These are phyloP conservation scores for Lecanicillium sp. DNA, from an alignment of 2,329 filamentous ascomycete genomes.

Conservation along the genomic window DNA sequence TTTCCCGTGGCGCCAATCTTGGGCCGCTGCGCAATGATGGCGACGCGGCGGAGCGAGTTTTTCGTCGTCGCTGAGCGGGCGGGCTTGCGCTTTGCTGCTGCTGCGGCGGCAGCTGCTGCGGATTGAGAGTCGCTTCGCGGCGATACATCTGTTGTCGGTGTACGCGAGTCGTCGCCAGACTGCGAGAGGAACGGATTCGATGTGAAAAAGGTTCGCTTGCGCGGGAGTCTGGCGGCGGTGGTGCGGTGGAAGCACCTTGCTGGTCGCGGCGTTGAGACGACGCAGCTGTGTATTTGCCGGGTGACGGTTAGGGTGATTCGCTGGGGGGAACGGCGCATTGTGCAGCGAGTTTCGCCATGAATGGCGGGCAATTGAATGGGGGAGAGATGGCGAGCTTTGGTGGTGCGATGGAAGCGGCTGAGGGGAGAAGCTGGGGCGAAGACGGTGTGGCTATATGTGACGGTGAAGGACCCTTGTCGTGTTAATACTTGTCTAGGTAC, in stretches of 20 bases:
- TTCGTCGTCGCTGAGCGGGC: constrained; percentile 44
- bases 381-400: not conserved
- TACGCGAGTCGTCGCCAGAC: constrained; percentile 22
- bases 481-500: no score
- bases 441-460: no score
- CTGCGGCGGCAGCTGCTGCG: constrained; percentile 7
- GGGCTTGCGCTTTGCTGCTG: constrained; percentile 36
- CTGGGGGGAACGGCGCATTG: constrained; percentile 25
- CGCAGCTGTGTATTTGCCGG: constrained; percentile 21
- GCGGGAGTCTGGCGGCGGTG: constrained; percentile 34
- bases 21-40: constrained; percentile 72
- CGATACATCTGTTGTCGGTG: constrained; percentile 41
- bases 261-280: constrained; percentile 11
- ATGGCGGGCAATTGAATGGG: not conserved
- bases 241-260: constrained; percentile 39
- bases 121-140: constrained; percentile 18
- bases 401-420: constrained; percentile 4
- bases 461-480: no score
- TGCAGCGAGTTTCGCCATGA: constrained; percentile 9
- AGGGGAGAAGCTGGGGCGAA: constrained; percentile 6
- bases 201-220: constrained; percentile 57
- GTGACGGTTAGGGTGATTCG: constrained; percentile 24
- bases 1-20: constrained; percentile 28
- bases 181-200: constrained; percentile 50
- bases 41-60: constrained; percentile 74